Evolutionary conservation across 2,329 filamentous ascomycete genomes (phyloP).

Genomic region (Dothistroma pini): DNA sequence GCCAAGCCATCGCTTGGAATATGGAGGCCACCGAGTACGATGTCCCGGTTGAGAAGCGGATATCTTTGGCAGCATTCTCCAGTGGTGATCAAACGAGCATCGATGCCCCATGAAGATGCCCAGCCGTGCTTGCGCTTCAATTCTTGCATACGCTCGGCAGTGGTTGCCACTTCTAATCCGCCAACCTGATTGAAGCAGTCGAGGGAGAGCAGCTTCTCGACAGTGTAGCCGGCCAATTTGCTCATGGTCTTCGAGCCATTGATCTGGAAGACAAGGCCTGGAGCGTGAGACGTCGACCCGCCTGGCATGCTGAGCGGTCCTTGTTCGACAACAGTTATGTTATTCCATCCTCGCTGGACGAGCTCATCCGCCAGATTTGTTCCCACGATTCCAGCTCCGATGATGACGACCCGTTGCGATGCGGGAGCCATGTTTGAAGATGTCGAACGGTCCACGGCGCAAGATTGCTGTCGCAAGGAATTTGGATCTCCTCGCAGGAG

Average conservation of each 20-base stretch:
- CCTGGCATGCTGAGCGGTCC: constrained; percentile 60
- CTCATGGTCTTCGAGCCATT: constrained; percentile 58
- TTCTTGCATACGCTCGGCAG: constrained; percentile 55
- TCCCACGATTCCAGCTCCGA: constrained; percentile 63
- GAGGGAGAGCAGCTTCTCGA: constrained; percentile 57
- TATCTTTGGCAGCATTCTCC: constrained; percentile 55
- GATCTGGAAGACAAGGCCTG: constrained; percentile 62
- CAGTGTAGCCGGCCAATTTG: constrained; percentile 57
- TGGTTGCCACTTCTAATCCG: constrained; percentile 61
- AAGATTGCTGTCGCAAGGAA: not conserved
- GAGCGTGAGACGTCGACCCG: constrained; percentile 63
- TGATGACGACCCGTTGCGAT: constrained; percentile 50
- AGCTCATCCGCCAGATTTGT: constrained; percentile 63
- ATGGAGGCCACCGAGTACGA: constrained; percentile 57
- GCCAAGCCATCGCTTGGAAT: constrained; percentile 61
- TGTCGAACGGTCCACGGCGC: not conserved
- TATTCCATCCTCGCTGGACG: constrained; percentile 57
- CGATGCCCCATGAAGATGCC: constrained; percentile 59
- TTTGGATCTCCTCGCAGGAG: not conserved
- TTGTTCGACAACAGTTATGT: constrained; percentile 64
- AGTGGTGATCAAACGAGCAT: constrained; percentile 49
- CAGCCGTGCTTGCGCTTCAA: constrained; percentile 61
- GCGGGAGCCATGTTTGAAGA: constrained; percentile 30
- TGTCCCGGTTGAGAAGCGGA: constrained; percentile 48
- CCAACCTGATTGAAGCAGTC: constrained; percentile 62